phyloP scores from a whole-genome alignment of 2,329 filamentous ascomycete species.

The Fusarium sp. region DNA sequence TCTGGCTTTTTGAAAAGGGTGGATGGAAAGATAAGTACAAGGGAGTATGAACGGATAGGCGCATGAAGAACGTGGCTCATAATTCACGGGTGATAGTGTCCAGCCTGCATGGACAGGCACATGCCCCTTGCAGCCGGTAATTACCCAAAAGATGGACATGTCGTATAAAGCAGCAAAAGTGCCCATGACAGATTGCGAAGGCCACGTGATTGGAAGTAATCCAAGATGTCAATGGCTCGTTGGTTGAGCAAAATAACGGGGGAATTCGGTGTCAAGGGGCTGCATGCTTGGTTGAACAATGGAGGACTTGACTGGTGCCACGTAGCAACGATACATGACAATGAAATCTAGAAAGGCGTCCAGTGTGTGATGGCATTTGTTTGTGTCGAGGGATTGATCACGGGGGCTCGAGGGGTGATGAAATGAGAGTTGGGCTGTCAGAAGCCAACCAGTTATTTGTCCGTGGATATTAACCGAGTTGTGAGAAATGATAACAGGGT shows the following conservation, averaged over 20 bases:
- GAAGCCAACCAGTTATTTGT: background rate
- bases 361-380: background rate
- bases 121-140: background rate
- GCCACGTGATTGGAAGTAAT: background rate
- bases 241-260: conserved; percentile 7
- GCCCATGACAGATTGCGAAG: background rate
- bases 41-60: conserved; percentile 58
- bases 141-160: background rate
- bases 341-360: background rate
- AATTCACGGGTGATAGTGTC: background rate
- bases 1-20: conserved; percentile 85
- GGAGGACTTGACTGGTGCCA: conserved; percentile 7
- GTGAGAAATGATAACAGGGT: background rate
- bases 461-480: background rate
- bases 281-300: conserved; percentile 1
- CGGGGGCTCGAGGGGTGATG: background rate
- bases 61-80: background rate
- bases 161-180: background rate
- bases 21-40: conserved; percentile 74
- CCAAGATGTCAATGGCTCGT: background rate
- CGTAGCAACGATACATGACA: conserved; percentile 13
- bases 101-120: background rate
- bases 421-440: background rate
- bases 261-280: background rate
- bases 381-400: background rate